A percentile compares a stretch with the other conserved stretches of the same genome.
Conservation (phyloP, 768 basidiomycete species). For the Cubamyces lactineus region DNA sequence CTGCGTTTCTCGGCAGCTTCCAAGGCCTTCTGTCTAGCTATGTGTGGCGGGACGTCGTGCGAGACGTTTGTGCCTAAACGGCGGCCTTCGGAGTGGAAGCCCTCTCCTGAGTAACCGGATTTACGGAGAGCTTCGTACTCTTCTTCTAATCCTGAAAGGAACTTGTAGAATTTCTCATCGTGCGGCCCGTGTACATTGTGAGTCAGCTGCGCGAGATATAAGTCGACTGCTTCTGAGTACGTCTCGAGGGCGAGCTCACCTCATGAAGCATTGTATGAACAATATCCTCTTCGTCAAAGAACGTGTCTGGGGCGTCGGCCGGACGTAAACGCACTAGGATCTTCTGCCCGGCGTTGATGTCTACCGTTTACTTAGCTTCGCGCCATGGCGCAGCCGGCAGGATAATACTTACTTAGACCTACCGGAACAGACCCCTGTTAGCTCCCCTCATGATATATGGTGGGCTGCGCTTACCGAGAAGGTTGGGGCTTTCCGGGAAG, state of each 20-base stretch:
- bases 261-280: conserved; percentile 91
- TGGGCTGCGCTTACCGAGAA: conserved; percentile 60
- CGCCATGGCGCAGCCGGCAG: neutral
- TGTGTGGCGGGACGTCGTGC: conserved; percentile 66
- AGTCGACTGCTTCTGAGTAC: neutral
- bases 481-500: conserved; percentile 72
- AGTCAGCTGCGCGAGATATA: conserved; percentile 58
- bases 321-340: conserved; percentile 85
- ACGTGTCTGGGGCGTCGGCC: conserved; percentile 64
- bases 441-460: conserved; percentile 10
- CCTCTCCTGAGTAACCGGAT: conserved; percentile 88
- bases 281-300: conserved; percentile 75
- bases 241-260: conserved; percentile 43
- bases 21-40: conserved; percentile 68
- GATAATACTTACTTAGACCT: conserved; percentile 44
- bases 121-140: conserved; percentile 82
- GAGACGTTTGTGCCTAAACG: conserved; percentile 69
- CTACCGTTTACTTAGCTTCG: conserved; percentile 41
- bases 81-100: conserved; percentile 79
- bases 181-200: conserved; percentile 91
- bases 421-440: conserved; percentile 3
- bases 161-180: conserved; percentile 81
- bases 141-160: conserved; percentile 72
- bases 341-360: conserved; percentile 78
- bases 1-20: conserved; percentile 81